Conservation (phyloP, 2,329 filamentous ascomycete species). For the Exophiala xenobiotica region DNA sequence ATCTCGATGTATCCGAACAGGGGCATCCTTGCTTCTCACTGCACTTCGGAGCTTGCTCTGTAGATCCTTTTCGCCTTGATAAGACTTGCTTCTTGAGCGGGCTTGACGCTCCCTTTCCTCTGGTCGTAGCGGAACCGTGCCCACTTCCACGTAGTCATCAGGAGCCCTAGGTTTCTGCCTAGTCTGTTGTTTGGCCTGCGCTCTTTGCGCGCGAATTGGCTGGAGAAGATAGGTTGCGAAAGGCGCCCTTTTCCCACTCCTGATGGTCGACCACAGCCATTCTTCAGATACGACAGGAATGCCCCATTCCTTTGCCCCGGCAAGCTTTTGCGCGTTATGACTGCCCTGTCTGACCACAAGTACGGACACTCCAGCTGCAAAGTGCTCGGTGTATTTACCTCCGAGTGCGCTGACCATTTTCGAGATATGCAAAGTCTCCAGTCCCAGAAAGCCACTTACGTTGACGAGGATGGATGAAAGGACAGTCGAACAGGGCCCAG, state of each 20-base stretch:
- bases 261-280: conserved; percentile 84
- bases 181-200: conserved; percentile 3
- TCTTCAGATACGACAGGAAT: conserved; percentile 77
- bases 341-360: conserved; percentile 66
- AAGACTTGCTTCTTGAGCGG: neutral
- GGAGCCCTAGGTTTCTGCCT: neutral
- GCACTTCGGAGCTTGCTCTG: neutral
- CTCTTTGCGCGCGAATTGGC: neutral
- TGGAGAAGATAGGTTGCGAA: conserved; percentile 15
- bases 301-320: conserved; percentile 69
- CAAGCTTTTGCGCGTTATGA: conserved; percentile 70
- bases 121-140: conserved; percentile 14
- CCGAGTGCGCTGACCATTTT: conserved; percentile 74
- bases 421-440: conserved; percentile 81
- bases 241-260: conserved; percentile 41
- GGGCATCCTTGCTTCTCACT: neutral
- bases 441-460: conserved; percentile 77
- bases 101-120: conserved; percentile 1
- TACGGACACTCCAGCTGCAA: conserved; percentile 70
- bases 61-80: neutral
- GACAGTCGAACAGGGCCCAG: conserved; percentile 64
- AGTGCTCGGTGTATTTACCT: conserved; percentile 74
- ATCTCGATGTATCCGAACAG: conserved; percentile 6
- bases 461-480: conserved; percentile 72
- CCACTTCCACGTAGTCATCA: conserved; percentile 14